These are phyloP conservation scores for Penicillium cinerascens DNA, from an alignment of 495 filamentous ascomycete species.

Conservation along the genomic window DNA sequence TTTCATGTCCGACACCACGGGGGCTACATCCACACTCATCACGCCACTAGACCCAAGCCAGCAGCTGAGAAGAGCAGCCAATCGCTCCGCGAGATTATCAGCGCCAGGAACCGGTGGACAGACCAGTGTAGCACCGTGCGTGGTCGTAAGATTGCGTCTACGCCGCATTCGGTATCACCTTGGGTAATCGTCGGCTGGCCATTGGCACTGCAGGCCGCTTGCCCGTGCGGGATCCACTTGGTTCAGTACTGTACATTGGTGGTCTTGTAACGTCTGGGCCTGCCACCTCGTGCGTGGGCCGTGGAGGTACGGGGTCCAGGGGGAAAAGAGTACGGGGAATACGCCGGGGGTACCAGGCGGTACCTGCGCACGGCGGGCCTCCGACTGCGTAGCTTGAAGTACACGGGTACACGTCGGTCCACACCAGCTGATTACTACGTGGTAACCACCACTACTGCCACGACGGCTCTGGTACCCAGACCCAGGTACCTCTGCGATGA, in stretches of 20 bases:
- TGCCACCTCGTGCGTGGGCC: constrained; percentile 2
- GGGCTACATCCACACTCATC: not conserved
- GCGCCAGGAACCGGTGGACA: constrained; percentile 19
- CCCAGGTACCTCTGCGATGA: constrained; percentile 18
- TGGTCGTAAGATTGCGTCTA: constrained; percentile 22
- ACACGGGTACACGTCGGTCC: not conserved
- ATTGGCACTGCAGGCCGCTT: constrained; percentile 15
- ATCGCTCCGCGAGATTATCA: constrained; percentile 7
- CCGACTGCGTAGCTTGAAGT: not conserved
- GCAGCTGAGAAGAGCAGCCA: constrained; percentile 12
- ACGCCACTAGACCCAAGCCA: constrained; percentile 11
- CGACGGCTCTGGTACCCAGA: constrained; percentile 17
- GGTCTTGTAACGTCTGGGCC: not conserved
- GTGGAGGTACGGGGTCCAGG: not conserved
- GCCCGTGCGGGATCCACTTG: constrained; percentile 9
- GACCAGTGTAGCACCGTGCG: constrained; percentile 14
- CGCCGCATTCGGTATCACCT: constrained; percentile 19
- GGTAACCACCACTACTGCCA: constrained; percentile 22
- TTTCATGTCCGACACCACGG: not conserved
- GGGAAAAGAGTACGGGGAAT: not conserved
- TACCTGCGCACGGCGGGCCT: not conserved
- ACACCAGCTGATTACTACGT: not conserved
- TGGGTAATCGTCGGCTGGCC: constrained; percentile 17
- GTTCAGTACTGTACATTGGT: not conserved
- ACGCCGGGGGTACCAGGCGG: not conserved